Conservation (phyloP, 768 basidiomycete genomes). For the Mycena haematopus region DNA sequence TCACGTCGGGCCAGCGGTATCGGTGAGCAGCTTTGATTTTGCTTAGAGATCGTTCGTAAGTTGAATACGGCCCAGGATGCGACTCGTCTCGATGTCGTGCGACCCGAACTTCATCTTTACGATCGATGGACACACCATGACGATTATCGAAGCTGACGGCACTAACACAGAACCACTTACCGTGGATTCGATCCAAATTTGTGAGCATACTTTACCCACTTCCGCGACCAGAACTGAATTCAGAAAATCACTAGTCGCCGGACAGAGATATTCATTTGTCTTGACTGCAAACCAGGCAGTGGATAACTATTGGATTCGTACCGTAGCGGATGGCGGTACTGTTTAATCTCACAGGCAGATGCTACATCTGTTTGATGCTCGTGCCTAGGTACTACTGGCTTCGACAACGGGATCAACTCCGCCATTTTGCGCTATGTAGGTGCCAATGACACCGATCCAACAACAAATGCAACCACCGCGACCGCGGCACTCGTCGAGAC, state of each 20-base stretch:
- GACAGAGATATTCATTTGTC: constrained; percentile 51
- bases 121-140: constrained; percentile 36
- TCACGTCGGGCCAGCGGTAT: constrained; percentile 34
- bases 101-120: constrained; percentile 25
- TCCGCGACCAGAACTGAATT: not conserved
- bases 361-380: no score
- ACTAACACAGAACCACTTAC: constrained; percentile 43
- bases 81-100: constrained; percentile 7
- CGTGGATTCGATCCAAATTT: constrained; percentile 53
- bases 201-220: constrained; percentile 27
- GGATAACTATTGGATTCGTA: constrained; percentile 60
- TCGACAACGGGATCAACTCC: constrained; percentile 49
- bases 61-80: constrained; percentile 1
- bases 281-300: constrained; percentile 52
- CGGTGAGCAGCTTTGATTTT: not conserved
- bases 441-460: constrained; percentile 37
- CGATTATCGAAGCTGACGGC: constrained; percentile 45
- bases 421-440: constrained; percentile 61
- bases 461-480: constrained; percentile 32
- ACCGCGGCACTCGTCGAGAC: constrained; percentile 44
- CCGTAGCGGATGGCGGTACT: constrained; percentile 35
- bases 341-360: no score
- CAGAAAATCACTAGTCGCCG: constrained; percentile 25
- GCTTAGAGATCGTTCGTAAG: not conserved
- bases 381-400: constrained; percentile 31